Evolutionary conservation across 192 early-diverging fungal species (phyloP).

Genomic region (Podila epigama): DNA sequence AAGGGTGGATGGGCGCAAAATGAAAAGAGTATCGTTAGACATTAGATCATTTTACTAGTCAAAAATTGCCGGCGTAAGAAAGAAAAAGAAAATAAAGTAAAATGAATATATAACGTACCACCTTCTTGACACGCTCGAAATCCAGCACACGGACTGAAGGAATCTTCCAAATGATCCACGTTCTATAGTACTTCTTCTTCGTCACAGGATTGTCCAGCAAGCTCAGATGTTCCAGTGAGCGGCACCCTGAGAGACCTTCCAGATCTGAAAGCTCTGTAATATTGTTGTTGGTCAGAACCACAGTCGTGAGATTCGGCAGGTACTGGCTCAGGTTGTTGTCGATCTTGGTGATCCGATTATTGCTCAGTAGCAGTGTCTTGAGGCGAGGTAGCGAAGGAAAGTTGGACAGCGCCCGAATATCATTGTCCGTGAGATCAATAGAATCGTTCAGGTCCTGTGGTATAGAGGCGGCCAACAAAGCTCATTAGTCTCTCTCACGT

Average conservation of each 20-base stretch:
- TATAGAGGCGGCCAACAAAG: too few species aligned
- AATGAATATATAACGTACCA: too few species aligned
- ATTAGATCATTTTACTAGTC: too few species aligned
- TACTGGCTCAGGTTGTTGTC: slow-evolving; percentile 69
- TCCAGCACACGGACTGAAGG: slow-evolving; percentile 84
- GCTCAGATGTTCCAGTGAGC: slow-evolving; percentile 65
- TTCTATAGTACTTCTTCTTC: slow-evolving; percentile 81
- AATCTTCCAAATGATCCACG: slow-evolving; percentile 84
- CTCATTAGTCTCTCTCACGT: too few species aligned
- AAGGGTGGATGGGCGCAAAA: too few species aligned
- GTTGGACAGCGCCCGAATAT: slow-evolving; percentile 82
- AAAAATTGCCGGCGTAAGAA: too few species aligned
- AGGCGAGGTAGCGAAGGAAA: slow-evolving; percentile 87
- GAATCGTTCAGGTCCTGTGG: slow-evolving; percentile 89
- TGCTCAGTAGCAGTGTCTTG: slow-evolving; percentile 75
- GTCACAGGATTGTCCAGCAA: slow-evolving; percentile 91
- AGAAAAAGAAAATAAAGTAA: neutral
- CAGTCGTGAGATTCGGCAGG: slow-evolving; percentile 78
- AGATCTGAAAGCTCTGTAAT: slow-evolving; percentile 87
- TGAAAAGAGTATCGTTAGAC: too few species aligned
- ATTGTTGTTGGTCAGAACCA: slow-evolving; percentile 90
- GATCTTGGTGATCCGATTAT: slow-evolving; percentile 90
- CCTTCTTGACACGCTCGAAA: slow-evolving; percentile 78
- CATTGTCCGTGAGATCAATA: slow-evolving; percentile 94
- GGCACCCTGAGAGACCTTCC: slow-evolving; percentile 67